phyloP scores from a whole-genome alignment of 352 stramenopile genomes.

The Plasmopara viticola region DNA sequence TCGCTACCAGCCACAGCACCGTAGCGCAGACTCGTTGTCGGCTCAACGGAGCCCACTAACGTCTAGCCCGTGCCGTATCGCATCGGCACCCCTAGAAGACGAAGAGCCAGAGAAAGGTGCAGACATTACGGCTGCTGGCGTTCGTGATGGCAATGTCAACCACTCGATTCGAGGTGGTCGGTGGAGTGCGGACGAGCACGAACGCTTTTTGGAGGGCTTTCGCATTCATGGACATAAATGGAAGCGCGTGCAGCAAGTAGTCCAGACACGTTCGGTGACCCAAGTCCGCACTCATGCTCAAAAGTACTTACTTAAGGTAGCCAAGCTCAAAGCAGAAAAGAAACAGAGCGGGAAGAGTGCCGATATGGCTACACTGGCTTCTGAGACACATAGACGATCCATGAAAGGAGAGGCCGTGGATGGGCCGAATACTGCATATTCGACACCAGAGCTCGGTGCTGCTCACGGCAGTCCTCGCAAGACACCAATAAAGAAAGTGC shows the following conservation, averaged over 20 bases:
- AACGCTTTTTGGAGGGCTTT: constrained; percentile 82
- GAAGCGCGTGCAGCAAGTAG: constrained; percentile 86
- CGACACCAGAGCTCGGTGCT: constrained; percentile 28
- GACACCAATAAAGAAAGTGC: constrained; percentile 52
- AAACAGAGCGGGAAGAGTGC: constrained; percentile 39
- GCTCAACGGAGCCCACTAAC: constrained; percentile 22
- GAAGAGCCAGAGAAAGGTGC: constrained; percentile 57
- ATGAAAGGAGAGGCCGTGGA: constrained; percentile 7
- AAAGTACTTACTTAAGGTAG: constrained; percentile 87
- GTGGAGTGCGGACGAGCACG: constrained; percentile 82
- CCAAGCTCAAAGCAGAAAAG: constrained; percentile 82
- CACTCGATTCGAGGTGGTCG: constrained; percentile 70
- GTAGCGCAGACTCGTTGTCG: constrained; percentile 25
- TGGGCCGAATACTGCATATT: constrained; percentile 19
- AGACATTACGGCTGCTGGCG: constrained; percentile 18
- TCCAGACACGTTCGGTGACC: constrained; percentile 81
- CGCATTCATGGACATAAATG: constrained; percentile 86
- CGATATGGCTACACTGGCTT: constrained; percentile 23
- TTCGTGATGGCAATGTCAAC: constrained; percentile 5
- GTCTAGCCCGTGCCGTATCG: constrained; percentile 42
- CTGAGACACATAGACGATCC: constrained; percentile 7
- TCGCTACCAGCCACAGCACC: constrained; percentile 14
- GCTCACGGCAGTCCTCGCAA: constrained; percentile 23
- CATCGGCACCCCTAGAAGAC: constrained; percentile 39
- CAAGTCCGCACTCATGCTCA: constrained; percentile 86